phyloP scores from a whole-genome alignment of 352 stramenopile species.

The Aphanomyces cochlioides region DNA sequence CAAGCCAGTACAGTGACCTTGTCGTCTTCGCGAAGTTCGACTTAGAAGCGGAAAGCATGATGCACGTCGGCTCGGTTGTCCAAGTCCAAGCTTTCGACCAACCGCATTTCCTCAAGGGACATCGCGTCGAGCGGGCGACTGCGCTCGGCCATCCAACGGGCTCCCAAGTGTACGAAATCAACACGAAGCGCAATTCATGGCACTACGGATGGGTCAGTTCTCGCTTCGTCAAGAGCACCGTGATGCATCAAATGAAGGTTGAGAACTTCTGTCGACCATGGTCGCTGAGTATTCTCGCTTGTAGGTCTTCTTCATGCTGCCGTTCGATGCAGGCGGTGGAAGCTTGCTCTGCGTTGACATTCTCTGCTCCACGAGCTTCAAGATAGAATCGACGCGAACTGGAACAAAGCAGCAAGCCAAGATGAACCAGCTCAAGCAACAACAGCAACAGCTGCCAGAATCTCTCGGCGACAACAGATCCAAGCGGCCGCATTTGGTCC shows the following conservation, averaged over 20 bases:
- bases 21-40: constrained; percentile 29
- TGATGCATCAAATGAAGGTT: constrained; percentile 30
- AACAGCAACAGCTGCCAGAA: background rate
- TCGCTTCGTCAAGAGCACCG: constrained; percentile 30
- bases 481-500: constrained; percentile 5
- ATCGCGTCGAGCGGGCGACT: background rate
- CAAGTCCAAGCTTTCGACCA: constrained; percentile 4
- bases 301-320: constrained; percentile 8
- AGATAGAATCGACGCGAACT: constrained; percentile 26
- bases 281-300: background rate
- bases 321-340: background rate
- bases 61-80: constrained; percentile 13
- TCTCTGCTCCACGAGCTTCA: constrained; percentile 19
- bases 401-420: constrained; percentile 23
- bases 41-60: background rate
- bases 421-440: background rate
- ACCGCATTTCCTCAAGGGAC: background rate
- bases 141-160: background rate
- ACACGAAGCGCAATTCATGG: constrained; percentile 30
- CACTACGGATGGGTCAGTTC: constrained; percentile 31
- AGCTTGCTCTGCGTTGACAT: constrained; percentile 15
- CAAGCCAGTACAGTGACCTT: background rate
- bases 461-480: background rate
- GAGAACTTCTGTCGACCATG: background rate
- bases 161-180: constrained; percentile 25